A percentile compares a stretch with the other conserved stretches of the same genome.
Evolutionary conservation across 805 yeast species (phyloP).

Genomic region (Phaffomyces opuntiae): DNA sequence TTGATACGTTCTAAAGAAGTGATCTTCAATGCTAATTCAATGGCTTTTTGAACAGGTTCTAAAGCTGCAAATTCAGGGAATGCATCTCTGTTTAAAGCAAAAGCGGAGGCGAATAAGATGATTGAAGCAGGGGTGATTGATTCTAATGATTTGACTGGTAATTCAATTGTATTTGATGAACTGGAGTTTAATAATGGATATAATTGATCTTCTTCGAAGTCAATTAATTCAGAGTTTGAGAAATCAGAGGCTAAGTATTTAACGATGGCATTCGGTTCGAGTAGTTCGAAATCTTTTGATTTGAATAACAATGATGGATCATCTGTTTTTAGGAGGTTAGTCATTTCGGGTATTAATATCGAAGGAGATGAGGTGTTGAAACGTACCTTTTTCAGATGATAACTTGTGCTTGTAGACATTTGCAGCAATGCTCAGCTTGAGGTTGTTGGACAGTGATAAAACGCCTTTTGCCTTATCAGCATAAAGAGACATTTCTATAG

Average conservation of each 20-base stretch:
- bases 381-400: conserved; percentile 21
- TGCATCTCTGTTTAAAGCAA: conserved; percentile 30
- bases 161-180: conserved; percentile 17
- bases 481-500: conserved; percentile 13
- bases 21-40: conserved; percentile 38
- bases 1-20: conserved; percentile 36
- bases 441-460: conserved; percentile 18
- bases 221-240: conserved; percentile 25
- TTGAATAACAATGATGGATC: conserved; percentile 17
- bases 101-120: conserved; percentile 52
- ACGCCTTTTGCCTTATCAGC: conserved; percentile 19
- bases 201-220: conserved; percentile 38
- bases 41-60: conserved; percentile 35
- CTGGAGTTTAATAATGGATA: conserved; percentile 30
- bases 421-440: conserved; percentile 24
- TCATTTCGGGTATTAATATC: background rate
- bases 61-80: conserved; percentile 23
- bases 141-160: conserved; percentile 21
- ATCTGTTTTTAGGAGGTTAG: conserved; percentile 5
- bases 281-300: conserved; percentile 33
- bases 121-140: conserved; percentile 43
- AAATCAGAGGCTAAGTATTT: conserved; percentile 53
- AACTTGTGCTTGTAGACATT: conserved; percentile 14
- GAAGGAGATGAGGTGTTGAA: background rate
- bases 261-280: conserved; percentile 65